Evolutionary conservation across 371 early-diverging fungal genomes (phyloP), one percentile per base, ranked within the genome.

Genomic region (Lichtheimia ornata): DNA sequence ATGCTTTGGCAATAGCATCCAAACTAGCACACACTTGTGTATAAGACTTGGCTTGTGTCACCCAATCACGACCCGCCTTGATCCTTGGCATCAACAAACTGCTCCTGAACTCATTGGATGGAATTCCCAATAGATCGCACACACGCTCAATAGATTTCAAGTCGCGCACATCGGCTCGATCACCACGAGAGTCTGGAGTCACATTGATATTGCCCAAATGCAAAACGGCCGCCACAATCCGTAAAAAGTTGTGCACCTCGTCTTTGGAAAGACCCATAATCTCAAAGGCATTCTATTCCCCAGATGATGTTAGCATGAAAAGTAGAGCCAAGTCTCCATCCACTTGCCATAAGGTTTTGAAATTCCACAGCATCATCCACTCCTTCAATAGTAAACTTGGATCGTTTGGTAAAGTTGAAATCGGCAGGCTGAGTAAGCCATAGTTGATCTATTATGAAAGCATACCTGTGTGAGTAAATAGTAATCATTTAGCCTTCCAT

Each of bases 41-140:
- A 40, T 84, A 85, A 49, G 87, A 96, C 65, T 96, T 87, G 4
- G 92, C 88, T 69, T 97, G 94, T 14, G 85, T 87, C 3, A 99
- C 98, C 93, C 95, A 94, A 69, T 99, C 99, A 28, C 94, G 84
- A 1, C 99, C 99, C 7, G 99, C 99, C 75, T 91, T 93, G 64
- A 99, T 92, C 59, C 85, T 84, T 2, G 99, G 99, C 43, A 88
- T 86, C 56, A 99, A 74, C 30, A 99, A 76, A 44, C 89, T 84
- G 61, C 93, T 93, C 52, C 88, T 86, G 71, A 99, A 98, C 13
- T 93, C 92, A 0, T 83, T 79, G 35, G 92, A 86, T 13, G 92
- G 88, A 35, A 99, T 92, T 12, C 97, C 96, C 1, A 99, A 84
- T n/a, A 99, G 87, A 56, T 96, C 92, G 75, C 99, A 96, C 18